Conservation (phyloP, 306 rosid genomes). For the Castanea mollissima region DNA sequence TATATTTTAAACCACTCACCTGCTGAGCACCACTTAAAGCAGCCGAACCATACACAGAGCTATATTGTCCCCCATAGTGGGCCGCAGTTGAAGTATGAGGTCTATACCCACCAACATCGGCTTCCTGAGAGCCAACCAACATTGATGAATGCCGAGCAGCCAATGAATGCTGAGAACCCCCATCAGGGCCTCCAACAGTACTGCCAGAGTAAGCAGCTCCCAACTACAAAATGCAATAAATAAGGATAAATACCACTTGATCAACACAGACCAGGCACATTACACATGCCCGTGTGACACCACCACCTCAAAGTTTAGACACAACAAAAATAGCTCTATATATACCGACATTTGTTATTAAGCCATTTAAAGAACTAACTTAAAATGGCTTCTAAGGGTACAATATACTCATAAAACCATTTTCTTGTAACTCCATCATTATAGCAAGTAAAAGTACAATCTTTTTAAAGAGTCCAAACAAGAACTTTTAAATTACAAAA, state of each 20-base stretch:
- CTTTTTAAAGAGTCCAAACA: not conserved
- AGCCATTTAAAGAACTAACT: not conserved
- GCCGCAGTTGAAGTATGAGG: slow-evolving; percentile 59
- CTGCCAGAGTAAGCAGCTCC: slow-evolving; percentile 67
- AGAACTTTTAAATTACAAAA: not conserved
- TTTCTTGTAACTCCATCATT: not conserved
- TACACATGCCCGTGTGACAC: not conserved
- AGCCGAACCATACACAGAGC: slow-evolving; percentile 80
- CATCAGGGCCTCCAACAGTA: slow-evolving; percentile 81
- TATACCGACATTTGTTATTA: not conserved
- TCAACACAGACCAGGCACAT: not conserved
- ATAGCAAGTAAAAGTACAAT: not conserved
- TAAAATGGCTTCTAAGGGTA: not conserved
- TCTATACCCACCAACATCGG: slow-evolving; percentile 64
- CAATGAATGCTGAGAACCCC: slow-evolving; percentile 56
- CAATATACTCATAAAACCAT: not conserved
- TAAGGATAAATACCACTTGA: slow-evolving; percentile 1
- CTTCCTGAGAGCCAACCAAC: slow-evolving; percentile 72
- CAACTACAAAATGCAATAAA: slow-evolving; percentile 45
- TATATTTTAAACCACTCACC: slow-evolving; percentile 38
- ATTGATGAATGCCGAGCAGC: slow-evolving; percentile 77
- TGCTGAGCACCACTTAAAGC: slow-evolving; percentile 68
- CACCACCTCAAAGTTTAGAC: not conserved
- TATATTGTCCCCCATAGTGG: slow-evolving; percentile 92
- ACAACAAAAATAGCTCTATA: not conserved